Conservation (phyloP, 1,284 basidiomycete genomes). For the Porphyrellus sp. region DNA sequence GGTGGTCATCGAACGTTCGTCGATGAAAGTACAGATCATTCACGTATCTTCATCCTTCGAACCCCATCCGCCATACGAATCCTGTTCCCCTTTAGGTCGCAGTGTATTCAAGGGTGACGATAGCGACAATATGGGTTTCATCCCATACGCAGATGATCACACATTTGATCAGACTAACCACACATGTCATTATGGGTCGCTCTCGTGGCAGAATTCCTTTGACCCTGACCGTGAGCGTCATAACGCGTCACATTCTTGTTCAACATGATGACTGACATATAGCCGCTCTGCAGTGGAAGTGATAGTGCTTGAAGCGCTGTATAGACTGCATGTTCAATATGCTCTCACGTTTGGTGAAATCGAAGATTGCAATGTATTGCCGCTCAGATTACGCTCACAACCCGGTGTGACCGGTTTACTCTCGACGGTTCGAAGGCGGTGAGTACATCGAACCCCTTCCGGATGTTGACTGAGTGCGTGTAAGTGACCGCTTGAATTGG, state of each 20-base stretch:
- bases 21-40: conserved; percentile 19
- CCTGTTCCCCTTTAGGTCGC: conserved; percentile 45
- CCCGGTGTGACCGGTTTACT: conserved; percentile 32
- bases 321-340: conserved; percentile 38
- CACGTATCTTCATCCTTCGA: conserved; percentile 16
- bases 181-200: conserved; percentile 40
- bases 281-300: conserved; percentile 40
- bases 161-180: conserved; percentile 43
- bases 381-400: conserved; percentile 34
- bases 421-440: conserved; percentile 38
- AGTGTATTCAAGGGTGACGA: conserved; percentile 57
- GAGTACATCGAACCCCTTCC: conserved; percentile 5
- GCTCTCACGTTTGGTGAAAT: conserved; percentile 41
- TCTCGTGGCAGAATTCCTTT: conserved; percentile 46
- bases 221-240: conserved; percentile 51
- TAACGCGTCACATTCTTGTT: not conserved
- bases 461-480: not conserved
- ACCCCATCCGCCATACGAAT: conserved; percentile 46
- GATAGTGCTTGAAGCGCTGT: conserved; percentile 44
- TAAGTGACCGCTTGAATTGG: conserved; percentile 31
- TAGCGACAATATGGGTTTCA: conserved; percentile 49
- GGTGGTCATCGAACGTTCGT: conserved; percentile 9
- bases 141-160: conserved; percentile 57
- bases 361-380: conserved; percentile 43
- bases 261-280: conserved; percentile 17